Base-by-base conservation (phyloP, 805 yeast species). In the Starmerella geochares region DNA sequence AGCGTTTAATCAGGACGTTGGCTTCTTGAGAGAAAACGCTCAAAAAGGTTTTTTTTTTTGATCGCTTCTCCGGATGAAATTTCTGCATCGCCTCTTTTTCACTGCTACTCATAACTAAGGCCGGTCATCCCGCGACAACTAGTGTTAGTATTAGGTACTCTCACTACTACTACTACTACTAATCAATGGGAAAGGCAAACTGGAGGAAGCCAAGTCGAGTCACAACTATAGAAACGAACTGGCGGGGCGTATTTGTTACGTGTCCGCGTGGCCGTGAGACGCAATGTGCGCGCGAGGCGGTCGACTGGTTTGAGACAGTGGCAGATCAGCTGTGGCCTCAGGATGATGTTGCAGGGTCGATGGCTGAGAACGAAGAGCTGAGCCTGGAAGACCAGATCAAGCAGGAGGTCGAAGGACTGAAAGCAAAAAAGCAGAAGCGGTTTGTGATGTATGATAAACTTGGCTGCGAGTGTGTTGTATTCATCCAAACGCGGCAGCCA, bases 211-310 rank as follows among this genome's bases (percentile, higher is more conserved):
- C 57, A 24, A 19, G 49, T 13, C 53, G 53, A 29, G 21, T 46
- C 11, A 50, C 54, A 36, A 41, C 51, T 0, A 29, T 88, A 17
- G 96, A 88, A 60, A 95, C 96, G 0, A 82, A 82, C 35, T 83
- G 92, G 48, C 69, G 81, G 33, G 98, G 98, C 0, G 73, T 92
- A 0, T 92, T 84, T 65, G 95, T 87, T 11, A 84, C 97, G 0
- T 90, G 96, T 65, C 77, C 79, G 45, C 74, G 95, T 58, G 82
- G 83, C 33, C 79, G 81, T 52, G 98, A 92, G 64, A 24, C 46
- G 14, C 54, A 52, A 38, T 54, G 60, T 27, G 55, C 56, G 11
- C 55, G 55, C 8, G 62, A 60, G 45, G 52, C 54, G 19, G 48
- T 51, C 23, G 55, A 55, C 17, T 49, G 58, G 56, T 53, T 58